phyloP scores from a whole-genome alignment of 1,139 yeast species.

The Maudiozyma humilis region DNA sequence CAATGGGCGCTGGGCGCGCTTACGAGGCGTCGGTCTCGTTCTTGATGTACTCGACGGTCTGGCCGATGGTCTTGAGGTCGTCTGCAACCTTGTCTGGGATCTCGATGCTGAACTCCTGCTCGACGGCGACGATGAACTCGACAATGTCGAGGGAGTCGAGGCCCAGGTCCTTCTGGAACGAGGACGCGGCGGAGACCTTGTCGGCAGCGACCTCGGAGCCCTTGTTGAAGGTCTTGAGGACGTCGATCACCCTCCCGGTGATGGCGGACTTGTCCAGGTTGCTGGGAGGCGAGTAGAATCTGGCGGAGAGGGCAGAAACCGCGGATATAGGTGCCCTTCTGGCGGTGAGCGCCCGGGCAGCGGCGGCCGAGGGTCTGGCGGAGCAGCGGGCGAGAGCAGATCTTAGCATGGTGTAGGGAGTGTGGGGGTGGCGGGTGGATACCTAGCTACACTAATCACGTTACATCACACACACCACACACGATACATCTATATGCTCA shows the following conservation, averaged over 20 bases:
- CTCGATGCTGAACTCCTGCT: slow-evolving; percentile 63
- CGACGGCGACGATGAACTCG: slow-evolving; percentile 63
- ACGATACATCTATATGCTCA: background rate
- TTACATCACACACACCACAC: no score
- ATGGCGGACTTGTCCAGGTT: slow-evolving; percentile 16
- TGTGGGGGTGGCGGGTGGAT: no score
- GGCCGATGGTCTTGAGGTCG: slow-evolving; percentile 58
- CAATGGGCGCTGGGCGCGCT: background rate
- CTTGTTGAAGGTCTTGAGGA: slow-evolving; percentile 28
- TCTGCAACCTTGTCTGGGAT: slow-evolving; percentile 58
- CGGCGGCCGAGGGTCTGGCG: background rate
- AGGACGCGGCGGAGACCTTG: slow-evolving; percentile 28
- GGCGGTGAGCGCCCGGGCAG: background rate
- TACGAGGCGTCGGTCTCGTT: slow-evolving; percentile 6
- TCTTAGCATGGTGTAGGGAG: background rate
- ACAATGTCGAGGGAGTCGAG: slow-evolving; percentile 63
- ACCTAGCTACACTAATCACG: no score
- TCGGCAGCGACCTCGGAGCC: slow-evolving; percentile 16
- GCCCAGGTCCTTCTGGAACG: slow-evolving; percentile 43
- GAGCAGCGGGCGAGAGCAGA: background rate
- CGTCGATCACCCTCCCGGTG: slow-evolving; percentile 22
- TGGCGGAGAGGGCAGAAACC: background rate
- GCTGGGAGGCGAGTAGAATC: slow-evolving; percentile 9
- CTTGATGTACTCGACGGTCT: slow-evolving; percentile 48
- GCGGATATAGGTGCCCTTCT: background rate